Conservation (phyloP, 148 eudicot genomes). For the Pouteria glomerata region DNA sequence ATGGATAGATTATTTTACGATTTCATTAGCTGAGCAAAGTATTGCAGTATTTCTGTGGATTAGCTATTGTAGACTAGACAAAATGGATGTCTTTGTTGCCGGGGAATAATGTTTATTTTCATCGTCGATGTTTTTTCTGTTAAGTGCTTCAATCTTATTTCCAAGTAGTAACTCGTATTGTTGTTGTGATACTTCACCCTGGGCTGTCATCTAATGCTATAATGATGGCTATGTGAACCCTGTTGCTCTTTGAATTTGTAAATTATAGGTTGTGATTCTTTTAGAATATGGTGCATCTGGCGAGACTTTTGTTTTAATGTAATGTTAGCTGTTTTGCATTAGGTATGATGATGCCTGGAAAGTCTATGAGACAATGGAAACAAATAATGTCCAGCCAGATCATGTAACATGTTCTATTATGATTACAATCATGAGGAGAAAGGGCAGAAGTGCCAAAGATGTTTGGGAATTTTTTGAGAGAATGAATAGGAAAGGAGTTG, state of each 20-base stretch:
- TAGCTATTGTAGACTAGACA: neutral
- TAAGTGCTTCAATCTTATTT: neutral
- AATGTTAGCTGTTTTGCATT: slow-evolving; percentile 14
- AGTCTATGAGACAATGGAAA: slow-evolving; percentile 70
- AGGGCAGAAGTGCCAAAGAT: slow-evolving; percentile 74
- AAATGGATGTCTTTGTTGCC: neutral
- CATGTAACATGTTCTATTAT: slow-evolving; percentile 80
- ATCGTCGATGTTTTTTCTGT: neutral
- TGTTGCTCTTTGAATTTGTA: neutral
- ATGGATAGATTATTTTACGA: neutral
- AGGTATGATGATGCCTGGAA: slow-evolving; percentile 83
- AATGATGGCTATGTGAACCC: neutral
- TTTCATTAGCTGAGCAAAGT: neutral
- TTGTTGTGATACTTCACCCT: neutral
- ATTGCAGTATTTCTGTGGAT: neutral
- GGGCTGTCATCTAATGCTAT: neutral
- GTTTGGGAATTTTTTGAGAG: slow-evolving; percentile 77
- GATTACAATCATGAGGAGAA: slow-evolving; percentile 81
- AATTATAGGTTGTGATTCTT: neutral
- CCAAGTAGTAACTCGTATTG: neutral
- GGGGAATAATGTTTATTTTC: neutral
- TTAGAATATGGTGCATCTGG: neutral
- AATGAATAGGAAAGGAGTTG: slow-evolving; percentile 67
- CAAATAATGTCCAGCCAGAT: slow-evolving; percentile 63
- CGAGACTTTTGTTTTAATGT: slow-evolving; percentile 13